Percentiles rank a stretch among this genome's conserved stretches.
Conservation (phyloP, 192 early-diverging fungal genomes). For the Backusella australiensis region DNA sequence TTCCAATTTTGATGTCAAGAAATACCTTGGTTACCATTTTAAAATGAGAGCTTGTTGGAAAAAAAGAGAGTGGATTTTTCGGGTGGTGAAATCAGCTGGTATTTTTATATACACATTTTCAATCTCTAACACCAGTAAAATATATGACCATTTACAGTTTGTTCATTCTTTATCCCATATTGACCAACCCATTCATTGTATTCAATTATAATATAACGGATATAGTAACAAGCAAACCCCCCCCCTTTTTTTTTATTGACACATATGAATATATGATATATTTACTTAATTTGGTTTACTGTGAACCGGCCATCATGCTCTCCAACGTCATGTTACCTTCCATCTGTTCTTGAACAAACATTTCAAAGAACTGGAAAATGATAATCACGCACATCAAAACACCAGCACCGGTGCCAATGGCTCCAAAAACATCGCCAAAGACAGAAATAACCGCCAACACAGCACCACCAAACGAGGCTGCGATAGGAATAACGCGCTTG, state of each 20-base stretch:
- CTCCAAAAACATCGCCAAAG: slow-evolving; percentile 93
- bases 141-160: too few species aligned
- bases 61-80: too few species aligned
- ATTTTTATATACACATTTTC: too few species aligned
- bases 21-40: slow-evolving; percentile 15
- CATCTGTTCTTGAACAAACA: slow-evolving; percentile 92
- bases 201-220: too few species aligned
- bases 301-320: background rate
- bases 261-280: background rate
- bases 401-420: slow-evolving; percentile 98
- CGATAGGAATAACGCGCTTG: slow-evolving; percentile 97
- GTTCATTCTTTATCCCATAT: too few species aligned
- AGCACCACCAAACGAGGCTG: slow-evolving; percentile 96
- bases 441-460: slow-evolving; percentile 96
- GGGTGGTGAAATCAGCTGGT: too few species aligned
- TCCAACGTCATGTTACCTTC: slow-evolving; percentile 35
- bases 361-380: slow-evolving; percentile 81
- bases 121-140: too few species aligned
- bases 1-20: slow-evolving; percentile 35
- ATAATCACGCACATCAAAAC: slow-evolving; percentile 89
- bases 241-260: background rate
- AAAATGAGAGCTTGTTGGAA: background rate
- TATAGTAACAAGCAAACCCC: too few species aligned
- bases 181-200: too few species aligned
- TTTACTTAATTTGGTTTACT: slow-evolving; percentile 5